phyloP scores from a whole-genome alignment of 495 filamentous ascomycete genomes.

The Evernia prunastri region DNA sequence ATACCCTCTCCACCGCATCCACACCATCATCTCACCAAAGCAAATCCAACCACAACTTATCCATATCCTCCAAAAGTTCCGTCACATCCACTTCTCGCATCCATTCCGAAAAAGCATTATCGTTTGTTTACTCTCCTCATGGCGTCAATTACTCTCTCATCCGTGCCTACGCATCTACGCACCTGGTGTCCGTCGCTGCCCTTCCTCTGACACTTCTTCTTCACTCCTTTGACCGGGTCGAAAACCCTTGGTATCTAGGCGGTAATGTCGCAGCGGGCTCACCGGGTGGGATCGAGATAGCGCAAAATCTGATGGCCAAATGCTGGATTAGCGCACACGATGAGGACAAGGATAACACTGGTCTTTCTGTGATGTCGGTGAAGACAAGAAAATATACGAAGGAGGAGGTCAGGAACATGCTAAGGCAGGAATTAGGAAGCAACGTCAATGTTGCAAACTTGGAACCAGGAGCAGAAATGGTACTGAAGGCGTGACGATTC shows the following conservation, averaged over 20 bases:
- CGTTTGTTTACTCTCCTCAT: slow-evolving; percentile 56
- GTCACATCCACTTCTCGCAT: slow-evolving; percentile 28
- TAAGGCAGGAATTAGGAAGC: slow-evolving; percentile 18
- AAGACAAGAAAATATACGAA: slow-evolving; percentile 63
- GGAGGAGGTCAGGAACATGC: slow-evolving; percentile 58
- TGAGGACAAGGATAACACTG: slow-evolving; percentile 53
- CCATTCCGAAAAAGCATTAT: slow-evolving; percentile 38
- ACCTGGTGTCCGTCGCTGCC: slow-evolving; percentile 51
- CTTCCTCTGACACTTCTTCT: slow-evolving; percentile 57
- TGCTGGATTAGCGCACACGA: slow-evolving; percentile 63
- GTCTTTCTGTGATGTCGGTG: slow-evolving; percentile 44
- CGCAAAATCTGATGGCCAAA: slow-evolving; percentile 44
- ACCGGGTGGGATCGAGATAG: slow-evolving; percentile 53
- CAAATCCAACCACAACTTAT: slow-evolving; percentile 16
- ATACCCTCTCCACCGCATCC: slow-evolving; percentile 13
- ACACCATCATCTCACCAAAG: slow-evolving; percentile 13
- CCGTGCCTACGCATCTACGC: slow-evolving; percentile 45
- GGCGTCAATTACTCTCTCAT: slow-evolving; percentile 46
- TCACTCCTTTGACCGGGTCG: slow-evolving; percentile 54
- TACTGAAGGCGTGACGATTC: slow-evolving; percentile 15
- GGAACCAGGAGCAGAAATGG: slow-evolving; percentile 22
- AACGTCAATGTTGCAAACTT: slow-evolving; percentile 18
- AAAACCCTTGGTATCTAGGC: slow-evolving; percentile 60
- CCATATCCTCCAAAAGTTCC: slow-evolving; percentile 19
- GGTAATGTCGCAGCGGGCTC: slow-evolving; percentile 54